Conservation (phyloP, 768 basidiomycete genomes). For the Hebeloma cylindrosporum region DNA sequence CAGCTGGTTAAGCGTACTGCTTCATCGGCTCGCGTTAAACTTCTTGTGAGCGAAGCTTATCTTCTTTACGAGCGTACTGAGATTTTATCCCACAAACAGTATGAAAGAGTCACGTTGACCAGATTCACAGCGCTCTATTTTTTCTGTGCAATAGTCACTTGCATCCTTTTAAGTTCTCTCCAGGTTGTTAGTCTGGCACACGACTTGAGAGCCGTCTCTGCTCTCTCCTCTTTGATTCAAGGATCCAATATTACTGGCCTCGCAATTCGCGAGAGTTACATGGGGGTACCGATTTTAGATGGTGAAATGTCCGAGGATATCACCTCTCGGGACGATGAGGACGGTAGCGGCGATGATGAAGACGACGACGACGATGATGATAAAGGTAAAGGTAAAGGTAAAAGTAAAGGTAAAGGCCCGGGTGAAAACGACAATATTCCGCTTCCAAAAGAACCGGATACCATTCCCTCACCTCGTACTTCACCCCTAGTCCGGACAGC, state of each 20-base stretch:
- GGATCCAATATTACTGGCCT: slow-evolving; percentile 26
- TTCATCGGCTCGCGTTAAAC: no score
- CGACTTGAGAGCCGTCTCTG: slow-evolving; percentile 33
- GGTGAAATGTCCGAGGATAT: background rate
- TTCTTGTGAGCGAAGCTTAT: no score
- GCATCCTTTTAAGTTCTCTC: slow-evolving; percentile 39
- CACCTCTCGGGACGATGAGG: background rate
- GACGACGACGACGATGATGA: background rate
- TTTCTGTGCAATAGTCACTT: slow-evolving; percentile 43
- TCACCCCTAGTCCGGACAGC: background rate
- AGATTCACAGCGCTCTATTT: slow-evolving; percentile 49
- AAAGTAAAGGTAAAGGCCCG: background rate
- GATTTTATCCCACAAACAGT: no score
- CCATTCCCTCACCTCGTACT: background rate
- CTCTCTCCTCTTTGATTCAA: slow-evolving; percentile 24
- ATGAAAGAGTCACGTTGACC: slow-evolving; percentile 46
- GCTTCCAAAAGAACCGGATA: background rate
- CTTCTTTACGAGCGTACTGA: no score
- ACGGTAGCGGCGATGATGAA: slow-evolving; percentile 1
- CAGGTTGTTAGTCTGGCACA: slow-evolving; percentile 39
- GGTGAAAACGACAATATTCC: background rate
- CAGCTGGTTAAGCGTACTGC: no score
- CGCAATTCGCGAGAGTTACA: background rate
- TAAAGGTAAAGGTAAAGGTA: background rate
- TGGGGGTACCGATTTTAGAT: slow-evolving; percentile 4